Conservation (phyloP, 257 asterid species). For the Hygrophila difformis region DNA sequence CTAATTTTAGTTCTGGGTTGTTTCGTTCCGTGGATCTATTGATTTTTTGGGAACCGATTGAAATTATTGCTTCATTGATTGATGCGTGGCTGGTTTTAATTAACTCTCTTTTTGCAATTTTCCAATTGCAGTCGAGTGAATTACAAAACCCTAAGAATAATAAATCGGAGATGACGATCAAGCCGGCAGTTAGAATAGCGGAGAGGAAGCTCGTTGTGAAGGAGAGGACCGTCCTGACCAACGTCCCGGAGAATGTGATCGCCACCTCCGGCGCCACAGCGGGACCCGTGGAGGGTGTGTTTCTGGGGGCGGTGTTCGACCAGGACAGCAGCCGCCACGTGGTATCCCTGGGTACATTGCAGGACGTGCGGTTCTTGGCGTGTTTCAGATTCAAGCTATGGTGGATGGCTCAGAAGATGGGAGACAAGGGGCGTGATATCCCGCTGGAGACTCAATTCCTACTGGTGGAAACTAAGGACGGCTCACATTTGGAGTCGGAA, state of each 20-base stretch:
- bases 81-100: neutral
- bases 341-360: slow-evolving; percentile 32
- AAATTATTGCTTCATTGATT: neutral
- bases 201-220: slow-evolving; percentile 39
- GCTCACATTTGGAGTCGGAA: slow-evolving; percentile 44
- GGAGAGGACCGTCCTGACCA: slow-evolving; percentile 27
- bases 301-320: slow-evolving; percentile 40
- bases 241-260: slow-evolving; percentile 41
- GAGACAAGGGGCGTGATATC: slow-evolving; percentile 58
- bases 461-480: slow-evolving; percentile 49
- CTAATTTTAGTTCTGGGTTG: neutral
- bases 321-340: slow-evolving; percentile 38
- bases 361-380: slow-evolving; percentile 62
- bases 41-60: neutral
- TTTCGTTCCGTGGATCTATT: neutral
- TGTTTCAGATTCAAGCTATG: slow-evolving; percentile 80
- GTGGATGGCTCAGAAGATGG: slow-evolving; percentile 98
- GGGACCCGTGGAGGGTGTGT: slow-evolving; percentile 34
- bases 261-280: slow-evolving; percentile 34
- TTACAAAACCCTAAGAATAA: too few relatives aligned
- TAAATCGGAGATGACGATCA: slow-evolving; percentile 32
- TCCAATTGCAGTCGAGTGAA: too few relatives aligned
- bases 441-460: slow-evolving; percentile 80
- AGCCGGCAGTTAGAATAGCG: slow-evolving; percentile 32
- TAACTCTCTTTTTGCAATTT: too few relatives aligned